A percentile compares a stretch with the other conserved stretches of the same genome.
Conservation (phyloP, 1,139 yeast genomes). For the Wickerhamomyces sp. region DNA sequence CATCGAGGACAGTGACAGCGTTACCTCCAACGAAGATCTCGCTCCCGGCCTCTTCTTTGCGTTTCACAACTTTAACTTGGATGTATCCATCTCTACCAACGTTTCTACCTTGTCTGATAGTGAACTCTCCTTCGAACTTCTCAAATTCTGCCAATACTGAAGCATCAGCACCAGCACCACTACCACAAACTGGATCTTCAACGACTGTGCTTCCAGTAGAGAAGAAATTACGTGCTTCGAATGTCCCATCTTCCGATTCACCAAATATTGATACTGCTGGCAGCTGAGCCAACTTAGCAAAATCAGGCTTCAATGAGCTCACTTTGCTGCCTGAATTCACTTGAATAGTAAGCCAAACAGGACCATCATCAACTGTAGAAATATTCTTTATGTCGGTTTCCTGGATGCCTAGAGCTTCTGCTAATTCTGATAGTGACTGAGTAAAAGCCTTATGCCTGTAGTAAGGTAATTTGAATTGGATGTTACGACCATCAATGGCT, state of each 20-base stretch:
- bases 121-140: constrained; percentile 17
- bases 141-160: constrained; percentile 25
- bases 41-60: constrained; percentile 11
- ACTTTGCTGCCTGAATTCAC: constrained; percentile 30
- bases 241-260: constrained; percentile 12
- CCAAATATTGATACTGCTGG: constrained; percentile 39
- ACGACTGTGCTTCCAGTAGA: constrained; percentile 23
- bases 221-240: constrained; percentile 37
- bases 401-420: constrained; percentile 20
- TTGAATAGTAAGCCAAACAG: constrained; percentile 37
- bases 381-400: constrained; percentile 20
- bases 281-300: constrained; percentile 21
- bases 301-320: constrained; percentile 29
- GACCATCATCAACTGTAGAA: constrained; percentile 35
- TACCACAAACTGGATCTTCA: constrained; percentile 54
- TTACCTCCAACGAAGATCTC: constrained; percentile 29
- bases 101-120: constrained; percentile 34
- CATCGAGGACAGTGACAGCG: constrained; percentile 32
- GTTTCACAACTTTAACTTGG: constrained; percentile 16
- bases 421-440: constrained; percentile 15
- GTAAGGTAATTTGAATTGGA: constrained; percentile 27
- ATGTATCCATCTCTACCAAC: constrained; percentile 33
- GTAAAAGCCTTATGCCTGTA: constrained; percentile 22
- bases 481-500: constrained; percentile 16
- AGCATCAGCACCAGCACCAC: constrained; percentile 40